Evolutionary conservation across 2,329 filamentous ascomycete genomes (phyloP), one percentile per base, ranked within the genome.

Genomic region (Pseudogymnoascus pannorum): DNA sequence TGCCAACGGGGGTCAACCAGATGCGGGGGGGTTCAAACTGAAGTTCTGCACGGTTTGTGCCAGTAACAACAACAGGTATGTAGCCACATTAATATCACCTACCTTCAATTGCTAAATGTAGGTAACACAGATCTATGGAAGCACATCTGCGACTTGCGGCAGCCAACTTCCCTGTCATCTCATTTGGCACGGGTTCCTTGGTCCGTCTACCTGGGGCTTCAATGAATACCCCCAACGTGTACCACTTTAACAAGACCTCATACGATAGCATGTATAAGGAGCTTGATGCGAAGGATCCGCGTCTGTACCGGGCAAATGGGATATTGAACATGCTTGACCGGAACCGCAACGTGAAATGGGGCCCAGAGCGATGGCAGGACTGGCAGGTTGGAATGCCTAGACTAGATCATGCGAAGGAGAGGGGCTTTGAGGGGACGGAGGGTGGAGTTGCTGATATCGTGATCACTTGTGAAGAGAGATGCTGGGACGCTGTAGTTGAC

Each of bases 21-120:
- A 72, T 60, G 63, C 64, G 58, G 67, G 64, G n/a, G 84, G 81
- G 59, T 96, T 87, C 81, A 96, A 94, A 76, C 83, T 99, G 64
- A 95, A 90, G 72, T 97, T 97, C 76, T 97, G 92, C 79, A 97
- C 94, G 2, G 93, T 99, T n/a, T 99, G 94, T 76, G 94, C 94
- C 6, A 96, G 92, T 71, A 99, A 99, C 71, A 92, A 99, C 75
- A 99, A 99, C 72, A 87, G 94, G 85, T 96, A 80, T 65, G 81
- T 70, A 51, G 57, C 48, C 60, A 16, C 61, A 29, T 33, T 18
- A 33, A 35, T 54, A 40, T 44, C 12, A 9, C 26, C 59, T 36
- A 44, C 60, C 61, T 38, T 36, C 54, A 63, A 60, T 26, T 36
- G 3, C 14, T 66, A n/a, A 65, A 48, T 31, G 60, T 58, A 67